A percentile compares a stretch with the other conserved stretches of the same genome.
Evolutionary conservation across 805 yeast genomes (phyloP).

Genomic region (Torulaspora microellipsoides): DNA sequence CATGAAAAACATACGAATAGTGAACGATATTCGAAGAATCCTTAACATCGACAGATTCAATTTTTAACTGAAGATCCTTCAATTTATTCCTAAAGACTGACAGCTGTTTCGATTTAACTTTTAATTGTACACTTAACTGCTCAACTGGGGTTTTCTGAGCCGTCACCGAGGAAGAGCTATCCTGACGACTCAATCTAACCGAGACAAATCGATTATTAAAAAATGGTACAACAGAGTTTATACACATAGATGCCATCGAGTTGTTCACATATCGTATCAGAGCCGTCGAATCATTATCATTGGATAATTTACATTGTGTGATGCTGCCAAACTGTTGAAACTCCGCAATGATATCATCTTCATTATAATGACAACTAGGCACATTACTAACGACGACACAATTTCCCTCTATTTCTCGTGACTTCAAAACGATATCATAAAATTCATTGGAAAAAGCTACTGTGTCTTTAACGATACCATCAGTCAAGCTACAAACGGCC

Average conservation of each 20-base stretch:
- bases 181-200: conserved; percentile 4
- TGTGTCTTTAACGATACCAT: conserved; percentile 2
- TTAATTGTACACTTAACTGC: conserved; percentile 3
- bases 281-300: conserved; percentile 3
- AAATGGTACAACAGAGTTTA: conserved; percentile 9
- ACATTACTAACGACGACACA: conserved; percentile 3
- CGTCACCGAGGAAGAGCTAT: not conserved
- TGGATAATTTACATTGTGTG: conserved; percentile 2
- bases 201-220: conserved; percentile 15
- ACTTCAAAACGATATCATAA: not conserved
- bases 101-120: conserved; percentile 1
- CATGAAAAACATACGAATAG: not conserved
- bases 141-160: not conserved
- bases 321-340: conserved; percentile 13
- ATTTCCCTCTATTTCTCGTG: not conserved
- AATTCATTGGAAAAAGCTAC: conserved; percentile 1
- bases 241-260: conserved; percentile 11
- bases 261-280: conserved; percentile 6
- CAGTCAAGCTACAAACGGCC: conserved; percentile 1
- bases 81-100: not conserved
- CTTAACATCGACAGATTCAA: conserved; percentile 2
- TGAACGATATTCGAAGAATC: conserved; percentile 1
- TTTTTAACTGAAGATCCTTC: conserved; percentile 1
- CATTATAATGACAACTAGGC: conserved; percentile 1
- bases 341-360: conserved; percentile 1